Evolutionary conservation across 345 rosid species (phyloP), one percentile per base, ranked within the genome.

Genomic region (Eucalyptus erythrocorys): DNA sequence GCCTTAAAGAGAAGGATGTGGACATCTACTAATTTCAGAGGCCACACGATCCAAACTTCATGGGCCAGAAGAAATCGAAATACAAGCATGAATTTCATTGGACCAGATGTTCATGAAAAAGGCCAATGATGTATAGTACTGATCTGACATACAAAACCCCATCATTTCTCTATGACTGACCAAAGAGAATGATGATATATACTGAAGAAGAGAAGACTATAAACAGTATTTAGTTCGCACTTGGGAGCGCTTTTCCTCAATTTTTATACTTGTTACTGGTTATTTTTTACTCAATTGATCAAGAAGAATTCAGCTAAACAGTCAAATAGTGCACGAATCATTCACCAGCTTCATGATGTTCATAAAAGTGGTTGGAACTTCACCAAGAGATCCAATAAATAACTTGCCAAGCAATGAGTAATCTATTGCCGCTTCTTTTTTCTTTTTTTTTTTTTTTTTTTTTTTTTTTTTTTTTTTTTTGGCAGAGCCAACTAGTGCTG

Each of bases 371-470:
- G 84, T 40, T 40, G 2, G 84, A 37, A 37, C 84, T 76, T 76
- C 84, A 40, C 84, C 47, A 76, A 40, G 47, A 76, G 47, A 40
- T 40, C 82, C 27, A 40, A 76, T 40, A 12, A 42, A 76, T 76
- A 76, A 40, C 47, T 76, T 40, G 47, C 84, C 47, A 76, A 40
- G 84, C 27, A 76, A 76, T 76, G 84, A 40, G 47, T 76, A 47
- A 76, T 40, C 47, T 21, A 40, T 76, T 40, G 8, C 47, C 21
- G 47, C 47, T 40, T 40, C 47, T 5, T 40, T 21, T 15, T 4
- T 1, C 1, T 37, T 40, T 76, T 0, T 17, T 24, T 37, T 3
- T 37, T 40, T 76, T 0, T 17, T 24, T 37, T 3, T 15, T 5
- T 49, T 2, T 48, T 5, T 48, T 15, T 49, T 13, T 6, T 16